Evolutionary conservation across 805 yeast species (phyloP).

Genomic region (Ogataea dorogensis): DNA sequence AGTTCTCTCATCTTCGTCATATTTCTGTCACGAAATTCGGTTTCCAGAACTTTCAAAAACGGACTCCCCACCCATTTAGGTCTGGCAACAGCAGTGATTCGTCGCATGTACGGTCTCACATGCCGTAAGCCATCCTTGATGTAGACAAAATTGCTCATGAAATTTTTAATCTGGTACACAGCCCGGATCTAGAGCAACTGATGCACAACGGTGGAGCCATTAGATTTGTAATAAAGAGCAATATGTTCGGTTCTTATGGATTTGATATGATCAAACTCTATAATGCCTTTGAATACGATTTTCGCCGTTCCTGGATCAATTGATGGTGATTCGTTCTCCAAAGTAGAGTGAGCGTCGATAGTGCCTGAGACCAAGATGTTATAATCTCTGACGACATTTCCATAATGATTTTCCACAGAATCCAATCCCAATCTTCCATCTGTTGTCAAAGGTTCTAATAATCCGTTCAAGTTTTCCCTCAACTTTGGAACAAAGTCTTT

Average conservation of each 20-base stretch:
- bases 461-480: conserved; percentile 29
- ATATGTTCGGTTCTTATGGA: conserved; percentile 31
- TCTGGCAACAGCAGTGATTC: conserved; percentile 13
- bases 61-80: conserved; percentile 14
- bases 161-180: neutral
- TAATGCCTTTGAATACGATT: conserved; percentile 33
- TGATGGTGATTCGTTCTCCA: conserved; percentile 10
- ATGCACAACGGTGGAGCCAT: conserved; percentile 29
- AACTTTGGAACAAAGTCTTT: conserved; percentile 26
- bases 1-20: conserved; percentile 9
- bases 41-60: conserved; percentile 15
- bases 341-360: conserved; percentile 22
- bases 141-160: too few relatives aligned
- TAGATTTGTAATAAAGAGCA: conserved; percentile 26
- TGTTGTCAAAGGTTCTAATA: conserved; percentile 33
- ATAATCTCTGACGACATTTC: conserved; percentile 27
- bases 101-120: conserved; percentile 19
- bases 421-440: conserved; percentile 22
- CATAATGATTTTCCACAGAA: conserved; percentile 26
- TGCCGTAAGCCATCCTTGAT: conserved; percentile 14
- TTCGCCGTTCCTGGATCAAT: conserved; percentile 30
- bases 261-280: conserved; percentile 38
- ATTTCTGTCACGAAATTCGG: conserved; percentile 19
- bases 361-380: conserved; percentile 32
- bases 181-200: conserved; percentile 6